Percentiles rank a stretch among this genome's conserved stretches.
phyloP scores from a whole-genome alignment of 208 protist genomes.

The Blechomonas ayalai region DNA sequence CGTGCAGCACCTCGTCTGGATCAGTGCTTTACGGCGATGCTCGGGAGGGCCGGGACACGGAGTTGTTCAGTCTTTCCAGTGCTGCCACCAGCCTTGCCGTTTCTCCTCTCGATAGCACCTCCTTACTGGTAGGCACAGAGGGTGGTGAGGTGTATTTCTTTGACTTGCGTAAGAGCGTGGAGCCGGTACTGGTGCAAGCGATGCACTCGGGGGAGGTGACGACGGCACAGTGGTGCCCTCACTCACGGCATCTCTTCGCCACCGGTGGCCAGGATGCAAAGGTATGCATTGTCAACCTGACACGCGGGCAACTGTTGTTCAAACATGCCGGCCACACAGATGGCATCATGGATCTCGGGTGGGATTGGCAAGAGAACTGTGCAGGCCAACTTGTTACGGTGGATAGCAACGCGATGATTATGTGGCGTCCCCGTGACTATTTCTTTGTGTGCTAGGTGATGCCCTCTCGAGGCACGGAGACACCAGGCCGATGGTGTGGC shows the following conservation, averaged over 20 bases:
- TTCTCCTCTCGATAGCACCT: conserved; percentile 47
- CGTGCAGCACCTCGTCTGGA: conserved; percentile 36
- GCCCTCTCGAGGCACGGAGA: too few relatives aligned
- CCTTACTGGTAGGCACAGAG: conserved; percentile 45
- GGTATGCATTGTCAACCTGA: conserved; percentile 62
- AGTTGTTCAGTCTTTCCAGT: conserved; percentile 38
- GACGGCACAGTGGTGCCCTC: conserved; percentile 73
- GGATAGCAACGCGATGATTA: conserved; percentile 80
- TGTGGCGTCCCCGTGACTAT: conserved; percentile 78
- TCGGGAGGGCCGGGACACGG: conserved; percentile 18
- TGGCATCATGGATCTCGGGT: conserved; percentile 72
- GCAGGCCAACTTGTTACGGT: conserved; percentile 74
- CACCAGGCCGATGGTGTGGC: too few relatives aligned
- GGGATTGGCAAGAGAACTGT: conserved; percentile 81
- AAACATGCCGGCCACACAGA: conserved; percentile 83
- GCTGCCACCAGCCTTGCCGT: conserved; percentile 31
- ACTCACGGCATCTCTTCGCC: conserved; percentile 73
- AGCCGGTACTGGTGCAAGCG: conserved; percentile 28
- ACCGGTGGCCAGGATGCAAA: conserved; percentile 69
- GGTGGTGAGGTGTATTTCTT: conserved; percentile 55
- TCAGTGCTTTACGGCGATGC: conserved; percentile 46
- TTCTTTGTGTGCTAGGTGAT: conserved; percentile 41
- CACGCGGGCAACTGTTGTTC: conserved; percentile 53
- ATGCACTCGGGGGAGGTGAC: conserved; percentile 64
- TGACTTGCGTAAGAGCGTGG: conserved; percentile 52